Conservation (phyloP, 176 grass and related monocot species). For the Cenchrus fungigraminus region DNA sequence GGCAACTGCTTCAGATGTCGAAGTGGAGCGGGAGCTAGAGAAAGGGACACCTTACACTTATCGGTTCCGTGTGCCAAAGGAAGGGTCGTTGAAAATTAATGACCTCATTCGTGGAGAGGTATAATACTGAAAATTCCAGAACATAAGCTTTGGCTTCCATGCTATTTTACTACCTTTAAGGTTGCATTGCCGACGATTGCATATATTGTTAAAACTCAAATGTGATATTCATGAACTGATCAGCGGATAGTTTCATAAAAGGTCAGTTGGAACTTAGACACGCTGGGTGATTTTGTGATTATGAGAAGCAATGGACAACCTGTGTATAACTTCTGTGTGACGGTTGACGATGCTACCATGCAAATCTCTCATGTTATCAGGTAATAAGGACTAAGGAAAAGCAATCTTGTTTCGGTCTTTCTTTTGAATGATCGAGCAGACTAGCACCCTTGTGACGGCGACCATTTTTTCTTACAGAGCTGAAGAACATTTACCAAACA, state of each 20-base stretch:
- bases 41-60: conserved; percentile 93
- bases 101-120: conserved; percentile 98
- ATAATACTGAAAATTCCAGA: conserved; percentile 42
- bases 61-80: conserved; percentile 82
- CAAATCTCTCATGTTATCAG: conserved; percentile 93
- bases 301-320: conserved; percentile 99
- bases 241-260: conserved; percentile 92
- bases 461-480: conserved; percentile 55
- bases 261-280: conserved; percentile 94
- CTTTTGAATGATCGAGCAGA: conserved; percentile 16
- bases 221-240: conserved; percentile 46
- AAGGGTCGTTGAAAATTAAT: conserved; percentile 83
- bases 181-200: neutral
- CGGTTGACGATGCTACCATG: conserved; percentile 96
- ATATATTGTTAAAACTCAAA: conserved; percentile 10
- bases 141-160: neutral
- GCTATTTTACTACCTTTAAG: neutral
- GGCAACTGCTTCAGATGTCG: conserved; percentile 75
- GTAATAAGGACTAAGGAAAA: conserved; percentile 31
- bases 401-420: conserved; percentile 3
- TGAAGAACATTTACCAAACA: conserved; percentile 99
- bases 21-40: conserved; percentile 72
- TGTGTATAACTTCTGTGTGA: conserved; percentile 99
- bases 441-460: neutral
- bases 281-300: conserved; percentile 95